Evolutionary conservation across 78 protist species (phyloP), one percentile per base, ranked within the genome.

Genomic region (Speleostelium caveatum): DNA sequence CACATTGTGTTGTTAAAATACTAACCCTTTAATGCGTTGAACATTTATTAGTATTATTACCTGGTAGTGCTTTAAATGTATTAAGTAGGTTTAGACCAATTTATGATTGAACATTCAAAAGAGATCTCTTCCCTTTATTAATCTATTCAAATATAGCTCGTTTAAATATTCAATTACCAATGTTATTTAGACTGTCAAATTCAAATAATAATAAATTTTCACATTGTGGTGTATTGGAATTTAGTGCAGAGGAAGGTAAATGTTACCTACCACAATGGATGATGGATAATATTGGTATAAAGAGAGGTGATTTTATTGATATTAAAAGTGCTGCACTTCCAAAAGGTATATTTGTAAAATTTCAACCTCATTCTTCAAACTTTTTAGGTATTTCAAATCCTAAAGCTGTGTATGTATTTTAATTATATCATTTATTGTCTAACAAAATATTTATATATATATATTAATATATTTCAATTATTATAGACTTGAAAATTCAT

Each of bases 351-450:
- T 94, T 91, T 56, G 94, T 93, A 39, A 83, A 90, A 69, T 61
- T 97, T 41, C 95, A 97, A 89, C 96, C 97, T 30, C 97, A 95
- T 66, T 39, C 87, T 4, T 65, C 51, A 24, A 86, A 92, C 24
- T 97, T 97, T 67, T 61, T 97, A 35, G 96, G 95, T 26, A 95
- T 94, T 33, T 62, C 94, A 33, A 94, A 97, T 62, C 98, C 96
- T 56, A 78, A 88, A 8, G 97, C 97, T 10, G 96, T 96, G 86
- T 95, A 55, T 2, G 93, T 86, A 19, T 19, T n/a, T 8, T 49
- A 49, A 65, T 59, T 16, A 5, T 12, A 42, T 14, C 12, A 22
- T 36, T 19, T 26, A 35, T 3, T 3, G 5, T 26, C 41, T 1
- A 67, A 12, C 1, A 33, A 71, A 0, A 24, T 7, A 10, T 10